Base-by-base conservation (phyloP, 2,329 filamentous ascomycete genomes). In the Arthrobotrys musiformis region DNA sequence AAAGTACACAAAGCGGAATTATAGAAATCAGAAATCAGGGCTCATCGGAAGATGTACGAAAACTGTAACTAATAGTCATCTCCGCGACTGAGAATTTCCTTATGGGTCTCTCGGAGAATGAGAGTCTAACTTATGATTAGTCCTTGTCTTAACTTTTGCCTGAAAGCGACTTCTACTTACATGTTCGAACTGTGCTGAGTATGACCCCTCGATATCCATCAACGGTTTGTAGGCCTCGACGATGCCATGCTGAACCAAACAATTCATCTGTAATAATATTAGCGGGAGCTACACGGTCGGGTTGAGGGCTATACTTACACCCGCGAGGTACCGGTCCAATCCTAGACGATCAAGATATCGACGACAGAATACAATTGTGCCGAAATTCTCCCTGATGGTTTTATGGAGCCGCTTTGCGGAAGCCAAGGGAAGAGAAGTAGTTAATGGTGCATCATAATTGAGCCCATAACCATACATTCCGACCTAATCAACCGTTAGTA, bases 341-440 rank as follows among this genome's bases (percentile, higher is more conserved):
- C 94, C 94, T n/a, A 97, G 85, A 69, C 94, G 91, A 84, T 97
- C 94, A 78, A 97, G 86, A 83, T 97, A 97, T 79, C 94, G 90
- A 79, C 94, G 88, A 84, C 93, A 97, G 84, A 93, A 97, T 1
- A 93, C 93, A 80, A 97, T 85, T 0, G 93, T 97, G 80, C 93
- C 92, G 97, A 97, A 85, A 97, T 97, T 88, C 11, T 97, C 97
- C 85, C 93, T 94, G 84, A 97, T 97, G 30, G 93, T 91, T 81
- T 89, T 95, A 80, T 97, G 87, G 69, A 97, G 86, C 68, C 90
- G 91, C 86, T 94, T 95, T 70, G 94, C 94, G 54, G 93, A 96
- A 44, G 90, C 89, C 3, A 76, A 17, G 3, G 72, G 63, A 15
- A 76, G 62, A 95, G 86, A 62, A 92, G 89, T 77, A 96, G 86